phyloP scores from a whole-genome alignment of 2,329 filamentous ascomycete species.

The Ophiocordyceps camponoti-rufipedis region DNA sequence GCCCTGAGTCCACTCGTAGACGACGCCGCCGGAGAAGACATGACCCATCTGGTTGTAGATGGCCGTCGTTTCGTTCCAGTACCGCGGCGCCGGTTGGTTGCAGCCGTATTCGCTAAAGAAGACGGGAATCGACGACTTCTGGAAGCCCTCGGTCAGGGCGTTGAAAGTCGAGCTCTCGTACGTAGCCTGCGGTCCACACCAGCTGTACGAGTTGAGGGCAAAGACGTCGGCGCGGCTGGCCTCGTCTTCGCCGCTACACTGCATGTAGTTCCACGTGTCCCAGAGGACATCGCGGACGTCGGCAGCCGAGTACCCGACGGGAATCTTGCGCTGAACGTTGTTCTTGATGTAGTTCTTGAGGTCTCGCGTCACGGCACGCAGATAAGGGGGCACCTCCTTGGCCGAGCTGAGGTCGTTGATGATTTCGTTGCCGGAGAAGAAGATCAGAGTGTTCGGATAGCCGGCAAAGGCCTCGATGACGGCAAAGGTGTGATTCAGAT shows the following conservation, averaged over 20 bases:
- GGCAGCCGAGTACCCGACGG: conserved; percentile 65
- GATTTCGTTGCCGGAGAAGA: conserved; percentile 67
- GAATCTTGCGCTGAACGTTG: conserved; percentile 47
- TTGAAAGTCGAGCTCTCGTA: conserved; percentile 46
- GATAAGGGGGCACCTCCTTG: conserved; percentile 46
- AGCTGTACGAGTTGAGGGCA: conserved; percentile 57
- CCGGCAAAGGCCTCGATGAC: conserved; percentile 48
- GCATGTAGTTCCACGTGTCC: conserved; percentile 61
- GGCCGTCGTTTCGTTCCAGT: conserved; percentile 57
- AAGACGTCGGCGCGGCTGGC: conserved; percentile 56
- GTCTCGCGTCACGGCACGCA: conserved; percentile 59
- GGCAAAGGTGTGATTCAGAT: conserved; percentile 48
- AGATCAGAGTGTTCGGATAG: conserved; percentile 50
- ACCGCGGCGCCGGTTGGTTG: conserved; percentile 51
- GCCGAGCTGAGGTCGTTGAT: conserved; percentile 48
- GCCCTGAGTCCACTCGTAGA: conserved; percentile 69
- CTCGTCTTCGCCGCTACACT: conserved; percentile 43
- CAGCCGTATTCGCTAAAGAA: conserved; percentile 76
- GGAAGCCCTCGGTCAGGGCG: conserved; percentile 45
- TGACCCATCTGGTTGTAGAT: conserved; percentile 56
- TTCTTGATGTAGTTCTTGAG: conserved; percentile 66
- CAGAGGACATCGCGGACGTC: conserved; percentile 57
- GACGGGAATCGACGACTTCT: conserved; percentile 47
- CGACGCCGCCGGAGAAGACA: conserved; percentile 56
- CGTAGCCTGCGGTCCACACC: conserved; percentile 43